phyloP scores from a whole-genome alignment of 805 yeast species.

The Starmerella khaoyaiensis region DNA sequence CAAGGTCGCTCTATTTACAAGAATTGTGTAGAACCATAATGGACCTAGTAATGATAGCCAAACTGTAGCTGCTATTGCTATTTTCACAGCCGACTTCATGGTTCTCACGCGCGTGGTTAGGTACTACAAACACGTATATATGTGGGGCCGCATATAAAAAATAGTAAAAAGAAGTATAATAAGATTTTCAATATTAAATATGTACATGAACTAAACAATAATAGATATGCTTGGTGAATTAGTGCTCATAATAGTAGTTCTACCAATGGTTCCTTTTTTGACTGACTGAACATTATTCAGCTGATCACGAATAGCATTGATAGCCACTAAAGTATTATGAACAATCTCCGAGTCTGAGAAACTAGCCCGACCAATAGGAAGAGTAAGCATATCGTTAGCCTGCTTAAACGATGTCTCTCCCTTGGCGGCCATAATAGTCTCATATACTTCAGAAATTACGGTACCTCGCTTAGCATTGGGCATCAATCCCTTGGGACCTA shows the following conservation, averaged over 20 bases:
- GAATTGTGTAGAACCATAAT: constrained; percentile 46
- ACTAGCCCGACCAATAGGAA: constrained; percentile 65
- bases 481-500: constrained; percentile 85
- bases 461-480: constrained; percentile 81
- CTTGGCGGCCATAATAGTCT: constrained; percentile 40
- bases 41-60: constrained; percentile 33
- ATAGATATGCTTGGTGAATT: constrained; percentile 72
- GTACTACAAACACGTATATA: background rate
- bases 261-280: constrained; percentile 45
- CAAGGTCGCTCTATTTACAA: constrained; percentile 48
- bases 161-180: background rate
- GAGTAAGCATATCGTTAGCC: constrained; percentile 42
- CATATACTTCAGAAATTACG: constrained; percentile 51
- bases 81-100: constrained; percentile 9
- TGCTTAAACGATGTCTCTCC: constrained; percentile 75
- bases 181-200: background rate
- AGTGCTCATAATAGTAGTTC: constrained; percentile 53
- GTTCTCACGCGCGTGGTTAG: background rate
- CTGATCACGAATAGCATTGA: constrained; percentile 45
- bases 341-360: constrained; percentile 67
- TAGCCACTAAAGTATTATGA: constrained; percentile 54
- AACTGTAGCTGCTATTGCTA: constrained; percentile 15
- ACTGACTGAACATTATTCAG: constrained; percentile 17
- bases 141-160: background rate
- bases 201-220: constrained; percentile 26